Percentiles rank a stretch among this genome's conserved stretches.
phyloP scores from a whole-genome alignment of 352 stramenopile species.

The Chrysophaeum taylorii region DNA sequence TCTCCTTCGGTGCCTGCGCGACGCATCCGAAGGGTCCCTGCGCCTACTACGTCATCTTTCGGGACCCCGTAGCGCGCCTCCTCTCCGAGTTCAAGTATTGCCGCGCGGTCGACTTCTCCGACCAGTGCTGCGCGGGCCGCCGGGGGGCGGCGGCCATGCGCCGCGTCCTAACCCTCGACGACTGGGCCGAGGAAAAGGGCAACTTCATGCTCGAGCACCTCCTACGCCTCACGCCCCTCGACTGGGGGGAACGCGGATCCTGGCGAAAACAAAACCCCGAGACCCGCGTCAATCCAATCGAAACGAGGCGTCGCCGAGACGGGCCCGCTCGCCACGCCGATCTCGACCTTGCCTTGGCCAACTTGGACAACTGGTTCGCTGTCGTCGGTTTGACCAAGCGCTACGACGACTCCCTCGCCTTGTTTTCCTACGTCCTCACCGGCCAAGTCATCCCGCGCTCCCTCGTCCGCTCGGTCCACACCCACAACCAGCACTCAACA shows the following conservation, averaged over 20 bases:
- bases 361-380: conserved; percentile 8
- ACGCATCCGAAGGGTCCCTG: not conserved
- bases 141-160: not conserved
- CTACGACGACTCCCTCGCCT: conserved; percentile 4
- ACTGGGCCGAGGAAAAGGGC: conserved; percentile 2
- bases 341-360: not conserved
- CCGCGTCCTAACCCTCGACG: not conserved
- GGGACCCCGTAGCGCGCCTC: not conserved
- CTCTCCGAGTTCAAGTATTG: conserved; percentile 10
- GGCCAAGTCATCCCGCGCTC: not conserved
- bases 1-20: not conserved
- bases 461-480: not conserved
- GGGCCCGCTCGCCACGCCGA: not conserved
- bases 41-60: conserved; percentile 7
- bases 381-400: conserved; percentile 10
- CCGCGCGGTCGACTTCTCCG: not conserved
- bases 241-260: not conserved
- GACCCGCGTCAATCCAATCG: conserved; percentile 2
- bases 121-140: not conserved
- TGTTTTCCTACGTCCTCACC: conserved; percentile 4
- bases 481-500: not conserved
- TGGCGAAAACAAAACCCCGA: not conserved
- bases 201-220: conserved; percentile 15
- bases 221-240: not conserved
- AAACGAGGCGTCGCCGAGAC: not conserved